A percentile compares a stretch with the other conserved stretches of the same genome.
Evolutionary conservation across 106 monocot genomes (phyloP).

Genomic region (Dioscorea alata): DNA sequence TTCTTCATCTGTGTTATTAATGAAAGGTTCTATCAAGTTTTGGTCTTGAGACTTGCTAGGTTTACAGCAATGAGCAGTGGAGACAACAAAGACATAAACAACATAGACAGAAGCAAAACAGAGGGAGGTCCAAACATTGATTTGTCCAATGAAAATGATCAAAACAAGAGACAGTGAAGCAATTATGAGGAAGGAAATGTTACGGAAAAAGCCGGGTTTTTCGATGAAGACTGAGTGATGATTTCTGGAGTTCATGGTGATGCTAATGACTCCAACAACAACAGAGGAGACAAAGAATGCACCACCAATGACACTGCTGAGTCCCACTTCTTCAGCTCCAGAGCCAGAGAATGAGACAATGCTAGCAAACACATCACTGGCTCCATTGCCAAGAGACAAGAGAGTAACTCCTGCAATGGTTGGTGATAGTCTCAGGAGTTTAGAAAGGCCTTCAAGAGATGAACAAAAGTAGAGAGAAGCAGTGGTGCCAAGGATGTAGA

Average conservation of each 20-base stretch:
- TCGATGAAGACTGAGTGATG: too few species aligned
- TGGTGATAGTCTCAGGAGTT: too few species aligned
- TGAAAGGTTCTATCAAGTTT: background rate
- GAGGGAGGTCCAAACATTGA: slow-evolving; percentile 31
- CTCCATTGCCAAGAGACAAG: slow-evolving; percentile 27
- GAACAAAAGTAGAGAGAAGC: slow-evolving; percentile 27
- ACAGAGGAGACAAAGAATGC: slow-evolving; percentile 19
- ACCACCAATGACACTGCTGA: slow-evolving; percentile 21
- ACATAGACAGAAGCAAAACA: slow-evolving; percentile 47
- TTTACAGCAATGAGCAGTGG: slow-evolving; percentile 27
- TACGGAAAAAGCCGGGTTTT: too few species aligned
- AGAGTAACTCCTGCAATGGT: slow-evolving; percentile 27
- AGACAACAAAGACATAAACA: slow-evolving; percentile 41
- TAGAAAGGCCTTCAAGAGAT: slow-evolving; percentile 6
- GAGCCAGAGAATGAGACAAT: slow-evolving; percentile 19
- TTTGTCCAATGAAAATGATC: slow-evolving; percentile 28
- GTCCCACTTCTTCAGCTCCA: too few species aligned
- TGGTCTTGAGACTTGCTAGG: slow-evolving; percentile 5
- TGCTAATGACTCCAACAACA: too few species aligned
- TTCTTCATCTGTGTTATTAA: background rate
- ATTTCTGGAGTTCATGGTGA: too few species aligned
- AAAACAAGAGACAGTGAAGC: background rate
- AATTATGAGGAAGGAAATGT: too few species aligned
- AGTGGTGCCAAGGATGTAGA: slow-evolving; percentile 26
- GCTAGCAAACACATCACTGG: slow-evolving; percentile 17